Percentiles rank a stretch among this genome's conserved stretches.
phyloP scores from a whole-genome alignment of 225 moss, liverwort and hornwort species.

The Sphagnum tenellum region DNA sequence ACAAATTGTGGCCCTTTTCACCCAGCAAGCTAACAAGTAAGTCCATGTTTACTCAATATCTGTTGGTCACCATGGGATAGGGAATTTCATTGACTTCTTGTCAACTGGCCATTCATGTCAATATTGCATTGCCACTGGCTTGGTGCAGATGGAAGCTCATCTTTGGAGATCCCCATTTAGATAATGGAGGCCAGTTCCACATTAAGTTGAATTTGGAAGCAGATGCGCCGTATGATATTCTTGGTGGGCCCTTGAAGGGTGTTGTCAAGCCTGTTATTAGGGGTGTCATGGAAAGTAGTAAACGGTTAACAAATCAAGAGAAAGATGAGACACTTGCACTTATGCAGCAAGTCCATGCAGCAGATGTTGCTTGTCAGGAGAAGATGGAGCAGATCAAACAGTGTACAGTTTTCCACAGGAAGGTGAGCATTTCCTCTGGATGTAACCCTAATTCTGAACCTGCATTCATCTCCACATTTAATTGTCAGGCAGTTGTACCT shows the following conservation, averaged over 20 bases:
- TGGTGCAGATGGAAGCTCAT: conserved; percentile 36
- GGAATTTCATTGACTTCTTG: too few relatives aligned
- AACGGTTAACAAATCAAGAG: conserved; percentile 47
- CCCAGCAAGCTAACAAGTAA: conserved; percentile 17
- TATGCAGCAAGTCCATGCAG: conserved; percentile 40
- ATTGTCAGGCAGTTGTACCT: background rate
- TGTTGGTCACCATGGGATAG: too few relatives aligned
- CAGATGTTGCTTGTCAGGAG: conserved; percentile 52
- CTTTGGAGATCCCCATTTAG: conserved; percentile 42
- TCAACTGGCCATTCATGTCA: too few relatives aligned
- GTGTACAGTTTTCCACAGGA: conserved; percentile 29
- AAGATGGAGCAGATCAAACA: conserved; percentile 47
- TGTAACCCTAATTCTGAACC: background rate
- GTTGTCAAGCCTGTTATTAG: conserved; percentile 54
- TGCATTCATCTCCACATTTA: too few relatives aligned
- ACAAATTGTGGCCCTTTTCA: conserved; percentile 38
- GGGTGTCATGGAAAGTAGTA: conserved; percentile 59
- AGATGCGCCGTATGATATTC: conserved; percentile 50
- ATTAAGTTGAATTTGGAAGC: conserved; percentile 59
- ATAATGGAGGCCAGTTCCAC: conserved; percentile 30
- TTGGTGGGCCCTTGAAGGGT: conserved; percentile 40
- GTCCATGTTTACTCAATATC: too few relatives aligned
- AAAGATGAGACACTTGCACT: conserved; percentile 37
- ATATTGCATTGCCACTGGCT: background rate
- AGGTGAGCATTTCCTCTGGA: conserved; percentile 12